Conservation (phyloP, 495 filamentous ascomycete genomes). For the Poronia punctata region DNA sequence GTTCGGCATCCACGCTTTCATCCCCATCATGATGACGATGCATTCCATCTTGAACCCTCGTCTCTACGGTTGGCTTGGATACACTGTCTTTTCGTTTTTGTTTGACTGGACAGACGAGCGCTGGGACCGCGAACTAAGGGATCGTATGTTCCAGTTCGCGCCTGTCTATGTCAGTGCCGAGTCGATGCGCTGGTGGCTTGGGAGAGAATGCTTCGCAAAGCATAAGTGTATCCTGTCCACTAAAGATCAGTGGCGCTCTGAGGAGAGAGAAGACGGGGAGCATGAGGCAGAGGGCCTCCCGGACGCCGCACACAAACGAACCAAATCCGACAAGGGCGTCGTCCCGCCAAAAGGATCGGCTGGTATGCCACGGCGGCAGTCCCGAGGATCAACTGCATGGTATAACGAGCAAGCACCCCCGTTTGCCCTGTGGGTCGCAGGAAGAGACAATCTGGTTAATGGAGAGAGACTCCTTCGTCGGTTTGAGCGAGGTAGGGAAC, state of each 20-base stretch:
- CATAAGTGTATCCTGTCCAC: constrained; percentile 88
- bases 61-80: constrained; percentile 80
- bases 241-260: constrained; percentile 54
- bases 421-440: constrained; percentile 83
- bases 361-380: constrained; percentile 17
- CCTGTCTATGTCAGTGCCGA: constrained; percentile 88
- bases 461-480: constrained; percentile 65
- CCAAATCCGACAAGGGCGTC: constrained; percentile 1
- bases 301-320: constrained; percentile 8
- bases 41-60: constrained; percentile 55
- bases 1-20: constrained; percentile 93
- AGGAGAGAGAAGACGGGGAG: constrained; percentile 61
- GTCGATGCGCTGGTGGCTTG: constrained; percentile 95
- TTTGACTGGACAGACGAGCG: constrained; percentile 83
- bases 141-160: constrained; percentile 85
- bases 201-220: constrained; percentile 80
- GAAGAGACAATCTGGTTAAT: constrained; percentile 78
- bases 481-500: constrained; percentile 73
- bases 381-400: constrained; percentile 58
- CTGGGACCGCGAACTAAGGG: constrained; percentile 76
- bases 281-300: constrained; percentile 34
- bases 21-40: constrained; percentile 90
- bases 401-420: constrained; percentile 75
- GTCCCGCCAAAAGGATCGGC: neutral
- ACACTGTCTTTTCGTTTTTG: constrained; percentile 82